Evolutionary conservation across 2,329 filamentous ascomycete genomes (phyloP).

Genomic region (Aspergillus amoenus): DNA sequence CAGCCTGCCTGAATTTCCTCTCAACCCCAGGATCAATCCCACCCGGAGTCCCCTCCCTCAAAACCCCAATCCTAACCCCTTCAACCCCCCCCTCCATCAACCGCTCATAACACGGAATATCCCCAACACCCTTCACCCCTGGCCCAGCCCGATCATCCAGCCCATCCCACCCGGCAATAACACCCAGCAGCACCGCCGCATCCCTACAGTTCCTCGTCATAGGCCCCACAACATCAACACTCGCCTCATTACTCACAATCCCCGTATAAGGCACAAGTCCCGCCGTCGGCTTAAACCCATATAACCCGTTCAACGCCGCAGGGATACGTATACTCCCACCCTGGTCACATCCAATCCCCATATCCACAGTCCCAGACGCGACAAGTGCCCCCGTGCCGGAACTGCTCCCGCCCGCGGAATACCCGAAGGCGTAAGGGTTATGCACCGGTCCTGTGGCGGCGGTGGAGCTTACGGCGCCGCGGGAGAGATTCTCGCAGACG

Average conservation of each 20-base stretch:
- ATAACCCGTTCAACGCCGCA: background rate
- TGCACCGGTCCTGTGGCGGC: conserved; percentile 49
- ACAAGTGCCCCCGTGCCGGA: conserved; percentile 48
- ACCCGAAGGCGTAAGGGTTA: conserved; percentile 43
- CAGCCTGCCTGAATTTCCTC: too few species aligned
- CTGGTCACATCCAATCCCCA: background rate
- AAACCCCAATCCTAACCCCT: too few species aligned
- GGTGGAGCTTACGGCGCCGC: conserved; percentile 44
- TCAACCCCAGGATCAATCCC: too few species aligned
- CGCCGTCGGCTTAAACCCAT: background rate
- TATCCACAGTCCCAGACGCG: background rate
- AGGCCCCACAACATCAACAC: background rate
- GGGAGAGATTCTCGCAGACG: conserved; percentile 51
- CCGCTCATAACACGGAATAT: too few species aligned
- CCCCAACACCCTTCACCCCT: too few species aligned
- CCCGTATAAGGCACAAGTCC: background rate
- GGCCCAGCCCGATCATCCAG: too few species aligned
- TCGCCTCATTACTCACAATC: background rate
- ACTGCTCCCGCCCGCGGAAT: conserved; percentile 46
- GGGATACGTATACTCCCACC: background rate
- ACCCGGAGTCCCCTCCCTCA: too few species aligned
- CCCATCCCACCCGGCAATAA: too few species aligned
- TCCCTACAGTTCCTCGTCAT: conserved; percentile 19
- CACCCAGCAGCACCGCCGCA: too few species aligned
- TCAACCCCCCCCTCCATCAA: too few species aligned